These are phyloP conservation scores for Nemania serpens DNA, from an alignment of 2,329 filamentous ascomycete species.

Conservation along the genomic window DNA sequence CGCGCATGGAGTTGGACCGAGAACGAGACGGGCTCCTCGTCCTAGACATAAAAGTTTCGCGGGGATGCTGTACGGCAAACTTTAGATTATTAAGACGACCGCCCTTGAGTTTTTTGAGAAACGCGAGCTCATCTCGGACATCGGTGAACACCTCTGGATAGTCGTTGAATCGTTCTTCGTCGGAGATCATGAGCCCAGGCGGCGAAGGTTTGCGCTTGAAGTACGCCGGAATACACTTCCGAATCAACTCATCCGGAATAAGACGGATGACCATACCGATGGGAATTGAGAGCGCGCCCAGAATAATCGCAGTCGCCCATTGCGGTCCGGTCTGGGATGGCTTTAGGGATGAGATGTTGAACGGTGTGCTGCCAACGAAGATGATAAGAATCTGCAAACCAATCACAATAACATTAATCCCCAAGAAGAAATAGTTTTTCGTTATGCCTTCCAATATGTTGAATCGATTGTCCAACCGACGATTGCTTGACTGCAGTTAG, in stretches of 20 bases:
- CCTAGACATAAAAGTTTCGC: constrained; percentile 65
- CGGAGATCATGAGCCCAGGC: constrained; percentile 64
- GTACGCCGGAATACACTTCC: constrained; percentile 57
- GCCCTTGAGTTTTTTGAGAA: constrained; percentile 79
- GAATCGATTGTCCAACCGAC: constrained; percentile 90
- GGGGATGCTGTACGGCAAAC: constrained; percentile 77
- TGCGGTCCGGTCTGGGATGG: constrained; percentile 67
- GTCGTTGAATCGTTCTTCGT: constrained; percentile 66
- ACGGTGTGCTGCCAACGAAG: constrained; percentile 81
- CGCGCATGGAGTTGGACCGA: constrained; percentile 64
- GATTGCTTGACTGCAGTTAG: constrained; percentile 63
- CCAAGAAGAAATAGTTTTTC: constrained; percentile 86
- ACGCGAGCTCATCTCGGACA: constrained; percentile 79
- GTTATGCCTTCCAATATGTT: constrained; percentile 92
- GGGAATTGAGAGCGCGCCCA: constrained; percentile 84
- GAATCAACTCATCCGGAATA: constrained; percentile 73
- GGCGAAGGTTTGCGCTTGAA: constrained; percentile 56
- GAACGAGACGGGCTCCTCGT: constrained; percentile 67
- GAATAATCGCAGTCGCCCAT: constrained; percentile 85
- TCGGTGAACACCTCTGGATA: constrained; percentile 76
- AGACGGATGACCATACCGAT: constrained; percentile 80
- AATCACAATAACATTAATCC: constrained; percentile 84
- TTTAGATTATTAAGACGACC: constrained; percentile 81
- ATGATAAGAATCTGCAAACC: constrained; percentile 89
- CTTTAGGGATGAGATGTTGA: constrained; percentile 66